Evolutionary conservation across 805 yeast genomes (phyloP), one percentile per base, ranked within the genome.

Genomic region (Monosporozyma yasuniensis): DNA sequence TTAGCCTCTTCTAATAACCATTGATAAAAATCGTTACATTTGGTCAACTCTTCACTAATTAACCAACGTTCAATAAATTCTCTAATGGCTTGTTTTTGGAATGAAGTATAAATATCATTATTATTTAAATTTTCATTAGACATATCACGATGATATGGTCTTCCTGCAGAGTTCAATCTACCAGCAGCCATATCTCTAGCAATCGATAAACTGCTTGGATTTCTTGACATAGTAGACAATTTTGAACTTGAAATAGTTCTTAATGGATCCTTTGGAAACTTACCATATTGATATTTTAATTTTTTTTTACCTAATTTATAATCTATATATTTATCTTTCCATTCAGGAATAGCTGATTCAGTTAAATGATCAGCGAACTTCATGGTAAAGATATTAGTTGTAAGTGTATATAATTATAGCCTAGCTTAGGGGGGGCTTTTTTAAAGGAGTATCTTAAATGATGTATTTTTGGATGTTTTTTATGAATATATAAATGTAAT

Each of bases 261-360:
- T 18, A 21, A 11, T 21, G 54, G 54, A 44, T 53, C 56, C n/a
- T 45, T 45, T 4, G 54, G 52, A 6, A 49, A 35, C 9, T 44
- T 46, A 14, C 35, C 32, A 41, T 51, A 49, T 27, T 49, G 57
- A 30, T 68, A 67, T 9, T 58, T 71, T 47, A 73, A 59, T 53
- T 61, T 66, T 56, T 68, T 70, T 57, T 70, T 72, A 30, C 78
- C 73, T 42, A 66, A 62, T 56, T 81, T 80, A 62, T 84, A 84
- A 60, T 87, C 84, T 32, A 90, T 73, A 61, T 90, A 90, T 60
- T 82, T 81, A 48, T 80, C 83, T 60, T 79, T 81, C 97, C 97
- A 90, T 60, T 85, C 95, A 4, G 96, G 96, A 50, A 85, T 84
- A 12, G 75, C 72, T n/a, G 81, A 80, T 30, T 80, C 83, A 42